Percentiles rank a stretch among this genome's conserved stretches.
These are phyloP conservation scores for Entomortierella chlamydospora DNA, from an alignment of 192 early-diverging fungal species.

Conservation along the genomic window DNA sequence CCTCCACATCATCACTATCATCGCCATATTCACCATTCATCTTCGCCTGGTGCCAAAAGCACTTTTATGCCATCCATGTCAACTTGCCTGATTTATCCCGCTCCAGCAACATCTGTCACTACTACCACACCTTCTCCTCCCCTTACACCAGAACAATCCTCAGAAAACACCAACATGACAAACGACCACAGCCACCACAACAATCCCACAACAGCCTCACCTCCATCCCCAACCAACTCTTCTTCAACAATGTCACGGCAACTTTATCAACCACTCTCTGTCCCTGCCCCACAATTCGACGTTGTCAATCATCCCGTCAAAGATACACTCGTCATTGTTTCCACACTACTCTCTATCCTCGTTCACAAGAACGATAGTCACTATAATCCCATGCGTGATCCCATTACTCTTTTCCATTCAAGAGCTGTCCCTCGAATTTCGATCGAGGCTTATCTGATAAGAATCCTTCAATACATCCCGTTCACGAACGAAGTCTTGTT, in stretches of 20 bases:
- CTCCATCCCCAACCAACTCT: background rate
- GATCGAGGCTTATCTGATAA: conserved; percentile 70
- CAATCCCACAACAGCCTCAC: background rate
- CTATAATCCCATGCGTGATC: conserved; percentile 26
- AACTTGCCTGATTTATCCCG: background rate
- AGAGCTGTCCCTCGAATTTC: conserved; percentile 74
- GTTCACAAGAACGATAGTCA: conserved; percentile 57
- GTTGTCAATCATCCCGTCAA: conserved; percentile 58
- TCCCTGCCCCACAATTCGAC: conserved; percentile 28
- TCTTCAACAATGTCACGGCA: background rate
- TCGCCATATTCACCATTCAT: too few species aligned
- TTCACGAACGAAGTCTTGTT: conserved; percentile 75
- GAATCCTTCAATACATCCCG: conserved; percentile 76
- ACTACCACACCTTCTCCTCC: conserved; percentile 12
- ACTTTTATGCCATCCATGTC: background rate
- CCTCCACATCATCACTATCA: background rate
- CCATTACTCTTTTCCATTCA: conserved; percentile 77
- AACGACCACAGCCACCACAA: background rate
- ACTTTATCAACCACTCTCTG: background rate
- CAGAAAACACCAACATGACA: background rate
- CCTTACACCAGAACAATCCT: conserved; percentile 1
- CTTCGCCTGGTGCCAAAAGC: background rate
- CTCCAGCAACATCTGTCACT: background rate
- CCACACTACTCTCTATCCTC: conserved; percentile 56
- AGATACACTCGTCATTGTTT: conserved; percentile 60